Evolutionary conservation across 306 rosid species (phyloP), one percentile per base, ranked within the genome.

Genomic region (Cucumis melo): DNA sequence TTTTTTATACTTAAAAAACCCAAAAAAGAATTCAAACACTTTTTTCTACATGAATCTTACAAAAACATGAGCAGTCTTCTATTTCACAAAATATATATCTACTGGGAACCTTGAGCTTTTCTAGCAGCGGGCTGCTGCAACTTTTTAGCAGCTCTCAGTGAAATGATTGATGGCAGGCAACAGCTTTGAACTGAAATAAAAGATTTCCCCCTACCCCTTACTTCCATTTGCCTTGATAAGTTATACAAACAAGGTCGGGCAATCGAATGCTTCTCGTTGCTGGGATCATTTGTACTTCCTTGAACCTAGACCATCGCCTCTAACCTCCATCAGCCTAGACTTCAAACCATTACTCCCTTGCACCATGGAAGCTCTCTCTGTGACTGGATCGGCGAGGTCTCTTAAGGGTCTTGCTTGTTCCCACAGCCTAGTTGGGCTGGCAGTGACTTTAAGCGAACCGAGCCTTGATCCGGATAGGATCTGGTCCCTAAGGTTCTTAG

Each of bases 341-440:
- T 88, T 95, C 60, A 68, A 86, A 82, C 91, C 90, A 82, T 50
- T 71, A 12, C 92, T 27, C 1, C 29, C 85, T 44, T 82, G 95
- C 23, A 8, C 58, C 68, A 78, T 42, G 29, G 89, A 77, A 74
- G 92, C 87, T 77, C 91, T 86, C 36, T 93, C 96, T 7, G 72
- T 88, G 68, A 88, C 74, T 74, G 80, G 42, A 57, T 80, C 81
- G 6, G 82, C 23, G 27, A 82, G 81, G 71, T 91, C 94, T 63
- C 91, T 87, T 8, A 91, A 89, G 55, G 92, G 83, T 87, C 93
- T 83, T n/a, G 92, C 88, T 77, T 87, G 93, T 2, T 91, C 86
- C 91, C 84, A 90, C 79, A 89, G 96, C 82, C 88, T 79, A 11
- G 91, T 92, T 44, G 98, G 98, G 84, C 97, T 95, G 39, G 88